A percentile compares a stretch with the other conserved stretches of the same genome.
These are phyloP conservation scores for Galerina sulciceps DNA, from an alignment of 768 basidiomycete species.

Conservation along the genomic window DNA sequence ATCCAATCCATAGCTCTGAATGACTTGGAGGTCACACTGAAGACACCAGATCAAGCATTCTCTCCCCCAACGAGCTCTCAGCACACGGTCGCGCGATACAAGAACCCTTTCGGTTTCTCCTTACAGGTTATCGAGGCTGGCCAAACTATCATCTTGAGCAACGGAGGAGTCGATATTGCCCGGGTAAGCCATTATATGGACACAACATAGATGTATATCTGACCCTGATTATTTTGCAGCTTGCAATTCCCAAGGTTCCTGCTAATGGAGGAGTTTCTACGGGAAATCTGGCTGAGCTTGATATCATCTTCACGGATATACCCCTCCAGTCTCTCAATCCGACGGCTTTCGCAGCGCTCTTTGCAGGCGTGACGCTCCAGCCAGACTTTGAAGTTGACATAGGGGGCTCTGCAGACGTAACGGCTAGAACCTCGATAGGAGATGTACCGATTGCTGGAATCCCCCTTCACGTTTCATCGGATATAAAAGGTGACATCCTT, in stretches of 20 bases:
- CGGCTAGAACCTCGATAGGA: constrained; percentile 65
- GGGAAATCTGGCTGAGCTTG: constrained; percentile 64
- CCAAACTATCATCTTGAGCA: constrained; percentile 56
- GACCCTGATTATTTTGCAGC: constrained; percentile 32
- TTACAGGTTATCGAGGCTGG: constrained; percentile 63
- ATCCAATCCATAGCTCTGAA: constrained; percentile 66
- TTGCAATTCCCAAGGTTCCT: constrained; percentile 51
- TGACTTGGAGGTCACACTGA: constrained; percentile 59
- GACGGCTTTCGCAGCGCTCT: constrained; percentile 57
- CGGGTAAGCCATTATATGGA: constrained; percentile 38
- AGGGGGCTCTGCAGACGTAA: constrained; percentile 61
- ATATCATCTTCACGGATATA: constrained; percentile 58
- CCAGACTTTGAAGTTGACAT: constrained; percentile 48
- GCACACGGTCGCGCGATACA: constrained; percentile 58
- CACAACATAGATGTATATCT: neutral
- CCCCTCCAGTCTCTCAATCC: constrained; percentile 61
- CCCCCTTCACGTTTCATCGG: constrained; percentile 62
- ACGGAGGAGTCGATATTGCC: constrained; percentile 54
- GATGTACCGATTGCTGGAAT: constrained; percentile 69
- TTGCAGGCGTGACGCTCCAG: constrained; percentile 61
- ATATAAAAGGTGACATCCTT: constrained; percentile 48
- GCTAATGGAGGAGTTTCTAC: constrained; percentile 69
- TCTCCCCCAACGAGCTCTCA: constrained; percentile 63
- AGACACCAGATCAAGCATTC: constrained; percentile 56
- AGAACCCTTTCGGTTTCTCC: constrained; percentile 80